Evolutionary conservation across 768 basidiomycete species (phyloP), one percentile per base, ranked within the genome.

Genomic region (Xanthoconium purpureum): DNA sequence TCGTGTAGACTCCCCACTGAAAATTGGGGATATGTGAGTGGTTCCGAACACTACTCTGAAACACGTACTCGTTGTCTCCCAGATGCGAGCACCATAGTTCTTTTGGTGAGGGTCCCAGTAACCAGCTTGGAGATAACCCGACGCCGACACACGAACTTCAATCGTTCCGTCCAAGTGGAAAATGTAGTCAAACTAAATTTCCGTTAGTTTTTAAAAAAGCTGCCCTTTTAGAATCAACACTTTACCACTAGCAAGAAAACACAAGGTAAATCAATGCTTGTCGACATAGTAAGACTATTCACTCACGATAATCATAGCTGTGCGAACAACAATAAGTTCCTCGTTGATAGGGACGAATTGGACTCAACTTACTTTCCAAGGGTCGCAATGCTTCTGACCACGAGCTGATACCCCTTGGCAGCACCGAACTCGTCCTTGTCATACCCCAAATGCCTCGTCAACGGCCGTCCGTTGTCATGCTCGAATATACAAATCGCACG

Each of bases 91-190:
- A 1, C 85, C 85, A 61, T 85, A 85, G 0, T 71, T 62, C 5
- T 71, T 72, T 67, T 84, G 79, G 17, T 74, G 65, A 1, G 73
- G 57, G 35, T 80, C 78, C 79, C 82, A 86, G 65, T 76, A 83
- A 13, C 80, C 84, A 43, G 81, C 84, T 71, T 87, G 85, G 51
- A 87, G 73, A 64, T 88, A 88, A 2, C 85, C 86, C 5, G 84
- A 85, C 0, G 86, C 85, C 9, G 84, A 86, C 17, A 86, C 33
- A 2, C 82, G 76, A n/a, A 86, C 82, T 71, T 88, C 85, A 24
- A 88, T 78, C 3, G 84, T 84, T 5, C 86, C 85, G 58, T 87
- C 85, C 17, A 85, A 65, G 55, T 81, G 78, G 74, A 87, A 86
- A 3, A 79, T 80, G 65, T 86, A 87, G 60, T 87, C 85, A 64